Conservation (phyloP, 129 eudicot species). For the Apium graveolens region DNA sequence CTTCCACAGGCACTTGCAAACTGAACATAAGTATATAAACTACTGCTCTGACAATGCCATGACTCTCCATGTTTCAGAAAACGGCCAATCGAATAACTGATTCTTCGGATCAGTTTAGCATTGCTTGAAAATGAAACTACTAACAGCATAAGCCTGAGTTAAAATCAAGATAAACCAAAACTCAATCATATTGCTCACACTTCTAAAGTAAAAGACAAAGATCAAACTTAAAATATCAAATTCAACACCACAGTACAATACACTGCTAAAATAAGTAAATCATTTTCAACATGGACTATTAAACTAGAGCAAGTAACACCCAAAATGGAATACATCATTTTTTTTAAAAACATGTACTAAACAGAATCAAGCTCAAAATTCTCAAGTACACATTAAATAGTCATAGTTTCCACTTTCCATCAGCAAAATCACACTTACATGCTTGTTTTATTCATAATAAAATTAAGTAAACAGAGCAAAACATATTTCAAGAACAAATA, state of each 20-base stretch:
- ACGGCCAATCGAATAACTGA: neutral
- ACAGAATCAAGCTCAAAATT: neutral
- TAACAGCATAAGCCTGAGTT: neutral
- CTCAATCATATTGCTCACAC: neutral
- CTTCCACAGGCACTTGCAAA: constrained; percentile 30
- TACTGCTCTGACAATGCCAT: constrained; percentile 13
- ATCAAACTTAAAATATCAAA: constrained; percentile 11
- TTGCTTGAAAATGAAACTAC: constrained; percentile 11
- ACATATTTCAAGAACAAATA: neutral
- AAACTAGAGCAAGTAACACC: neutral
- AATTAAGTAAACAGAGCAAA: neutral
- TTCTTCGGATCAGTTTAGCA: constrained; percentile 17
- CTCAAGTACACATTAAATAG: neutral
- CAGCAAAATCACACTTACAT: neutral
- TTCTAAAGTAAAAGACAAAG: neutral
- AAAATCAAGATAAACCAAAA: constrained; percentile 8
- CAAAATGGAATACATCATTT: too few relatives aligned
- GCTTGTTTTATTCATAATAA: neutral
- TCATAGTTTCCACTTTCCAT: neutral
- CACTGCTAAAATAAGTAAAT: neutral
- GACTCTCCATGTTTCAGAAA: constrained; percentile 22
- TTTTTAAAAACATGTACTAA: neutral
- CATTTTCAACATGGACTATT: neutral
- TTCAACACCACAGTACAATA: constrained; percentile 12
- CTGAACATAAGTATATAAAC: constrained; percentile 17